Conservation (phyloP, 1,284 basidiomycete species). For the Ustilago xerochloae region DNA sequence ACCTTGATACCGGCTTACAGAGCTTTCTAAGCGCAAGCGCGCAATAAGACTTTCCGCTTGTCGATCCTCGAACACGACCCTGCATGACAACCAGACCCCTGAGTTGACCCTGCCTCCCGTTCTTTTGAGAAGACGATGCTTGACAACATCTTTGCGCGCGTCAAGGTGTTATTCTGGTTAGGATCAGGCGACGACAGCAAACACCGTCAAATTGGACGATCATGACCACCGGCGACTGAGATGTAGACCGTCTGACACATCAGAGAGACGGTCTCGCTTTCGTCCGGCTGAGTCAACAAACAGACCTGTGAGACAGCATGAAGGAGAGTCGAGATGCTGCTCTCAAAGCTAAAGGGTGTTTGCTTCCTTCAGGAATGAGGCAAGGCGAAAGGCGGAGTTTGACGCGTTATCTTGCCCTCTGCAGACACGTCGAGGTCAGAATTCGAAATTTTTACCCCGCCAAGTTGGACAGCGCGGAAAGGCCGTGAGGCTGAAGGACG, state of each 20-base stretch:
- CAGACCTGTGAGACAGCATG: neutral
- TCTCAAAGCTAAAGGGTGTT: neutral
- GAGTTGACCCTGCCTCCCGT: too few species aligned
- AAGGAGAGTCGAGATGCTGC: neutral
- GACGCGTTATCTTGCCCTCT: neutral
- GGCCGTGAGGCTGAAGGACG: neutral
- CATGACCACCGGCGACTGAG: too few species aligned
- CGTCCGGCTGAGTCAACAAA: neutral
- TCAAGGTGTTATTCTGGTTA: too few species aligned
- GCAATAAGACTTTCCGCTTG: neutral
- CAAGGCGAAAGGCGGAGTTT: neutral
- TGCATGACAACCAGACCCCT: conserved; percentile 1
- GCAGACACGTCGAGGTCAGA: neutral
- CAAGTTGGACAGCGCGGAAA: neutral
- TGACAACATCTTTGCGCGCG: neutral
- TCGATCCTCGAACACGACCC: neutral
- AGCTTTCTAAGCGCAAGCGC: neutral
- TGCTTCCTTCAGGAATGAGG: neutral
- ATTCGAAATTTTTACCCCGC: neutral
- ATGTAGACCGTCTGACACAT: too few species aligned
- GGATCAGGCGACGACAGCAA: too few species aligned
- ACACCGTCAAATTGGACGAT: too few species aligned
- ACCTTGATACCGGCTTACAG: neutral
- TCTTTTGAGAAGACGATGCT: neutral
- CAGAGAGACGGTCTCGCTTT: neutral